Base-by-base conservation (phyloP, 1,139 yeast species). In the Lodderomyces beijingensis region DNA sequence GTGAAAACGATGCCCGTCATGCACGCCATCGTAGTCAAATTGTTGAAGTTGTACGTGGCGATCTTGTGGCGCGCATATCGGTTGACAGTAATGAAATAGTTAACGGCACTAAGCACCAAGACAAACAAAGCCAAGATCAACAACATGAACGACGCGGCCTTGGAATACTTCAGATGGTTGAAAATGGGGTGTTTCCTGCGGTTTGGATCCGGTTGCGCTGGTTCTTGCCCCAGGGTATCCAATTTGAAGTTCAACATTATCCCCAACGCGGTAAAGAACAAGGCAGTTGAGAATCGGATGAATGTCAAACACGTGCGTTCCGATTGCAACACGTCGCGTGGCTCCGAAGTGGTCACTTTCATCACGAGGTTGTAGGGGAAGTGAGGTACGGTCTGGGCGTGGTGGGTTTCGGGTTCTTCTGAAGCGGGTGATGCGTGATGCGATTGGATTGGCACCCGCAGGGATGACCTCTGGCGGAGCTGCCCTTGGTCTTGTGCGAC, bases 261-360 rank as follows among this genome's bases (percentile, higher is more conserved):
- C 0, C 78, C 77, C 33, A 75, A 54, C 1, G 81, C 70, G 2
- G 77, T 62, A 26, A 78, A 57, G 33, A 71, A 62, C 10, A 77
- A 54, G 1, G 77, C 60, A 1, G 70, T 56, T 1, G 79, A 54
- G 42, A 77, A 73, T 36, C 77, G 60, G 31, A 75, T 54, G 53
- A 77, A 73, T 19, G 76, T 60, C 8, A 78, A 53, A 19, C 77
- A 63, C 0, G 83, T 76, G 28, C 83, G 52, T 46, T 77, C 85
- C 37, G 73, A 70, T 57, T 77, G 81, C 11, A 77, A 53, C 16
- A 76, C 75, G 50, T 78, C 85, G 35, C 84, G 55, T 0, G 84
- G 82, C 38, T 77, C 79, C 2, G 78, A 70, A 3, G 73, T 59
- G 5, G 63, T 55, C 22, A 74, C 65, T 20, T 64, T 60, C 34